A percentile compares a stretch with the other conserved stretches of the same genome.
Conservation (phyloP, 2,329 filamentous ascomycete species). For the Hypoxylon sp. region DNA sequence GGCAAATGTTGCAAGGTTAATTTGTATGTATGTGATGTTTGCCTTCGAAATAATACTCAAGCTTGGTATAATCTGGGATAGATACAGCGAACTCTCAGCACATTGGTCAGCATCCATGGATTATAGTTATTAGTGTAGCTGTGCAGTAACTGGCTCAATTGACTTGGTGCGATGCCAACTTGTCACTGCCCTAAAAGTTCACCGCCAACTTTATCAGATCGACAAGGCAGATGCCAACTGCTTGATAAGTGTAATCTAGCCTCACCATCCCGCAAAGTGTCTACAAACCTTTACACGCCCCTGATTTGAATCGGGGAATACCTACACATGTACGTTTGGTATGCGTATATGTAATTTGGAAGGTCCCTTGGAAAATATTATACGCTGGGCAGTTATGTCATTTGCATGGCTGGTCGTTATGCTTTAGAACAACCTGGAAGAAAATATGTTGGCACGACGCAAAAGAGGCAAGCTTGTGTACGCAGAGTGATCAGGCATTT, state of each 20-base stretch:
- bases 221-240: conserved; percentile 7
- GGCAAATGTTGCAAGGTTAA: conserved; percentile 18
- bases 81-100: neutral
- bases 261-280: neutral
- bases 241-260: neutral
- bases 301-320: neutral
- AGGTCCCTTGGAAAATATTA: neutral
- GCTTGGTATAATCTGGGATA: conserved; percentile 5
- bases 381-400: neutral
- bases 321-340: neutral
- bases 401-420: neutral
- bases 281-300: neutral
- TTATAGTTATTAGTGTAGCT: neutral
- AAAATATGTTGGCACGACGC: neutral
- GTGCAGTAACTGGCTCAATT: neutral
- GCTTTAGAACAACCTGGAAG: neutral
- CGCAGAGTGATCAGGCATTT: conserved; percentile 51
- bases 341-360: neutral
- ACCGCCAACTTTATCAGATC: conserved; percentile 11
- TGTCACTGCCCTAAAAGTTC: neutral
- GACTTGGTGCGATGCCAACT: conserved; percentile 1
- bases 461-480: conserved; percentile 18
- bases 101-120: neutral
- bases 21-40: conserved; percentile 27
- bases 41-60: neutral